phyloP scores from a whole-genome alignment of 306 rosid genomes.

The Quercus glauca region DNA sequence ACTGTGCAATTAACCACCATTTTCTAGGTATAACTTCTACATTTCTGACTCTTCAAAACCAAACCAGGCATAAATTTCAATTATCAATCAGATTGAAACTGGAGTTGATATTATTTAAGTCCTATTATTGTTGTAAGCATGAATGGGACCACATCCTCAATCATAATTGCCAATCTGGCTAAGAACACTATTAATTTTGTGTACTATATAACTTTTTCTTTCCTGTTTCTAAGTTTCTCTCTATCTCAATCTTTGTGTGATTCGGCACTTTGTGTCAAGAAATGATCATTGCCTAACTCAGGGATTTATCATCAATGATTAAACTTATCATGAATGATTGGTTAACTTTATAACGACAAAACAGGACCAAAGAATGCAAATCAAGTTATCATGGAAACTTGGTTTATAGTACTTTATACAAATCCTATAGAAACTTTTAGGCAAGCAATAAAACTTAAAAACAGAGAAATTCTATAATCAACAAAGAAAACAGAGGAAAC shows the following conservation, averaged over 20 bases:
- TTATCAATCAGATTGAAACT: background rate
- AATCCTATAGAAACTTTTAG: background rate
- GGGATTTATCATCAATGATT: background rate
- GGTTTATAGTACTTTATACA: background rate
- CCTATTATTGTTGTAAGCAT: background rate
- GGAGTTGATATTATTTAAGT: background rate
- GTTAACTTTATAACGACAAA: background rate
- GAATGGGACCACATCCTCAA: background rate
- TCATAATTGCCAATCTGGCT: background rate
- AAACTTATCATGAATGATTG: background rate
- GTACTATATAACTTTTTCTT: background rate
- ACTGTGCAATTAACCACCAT: background rate
- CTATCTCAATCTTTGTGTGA: background rate
- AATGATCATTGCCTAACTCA: background rate
- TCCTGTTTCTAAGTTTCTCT: background rate
- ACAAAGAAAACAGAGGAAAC: background rate
- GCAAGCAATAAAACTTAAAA: background rate
- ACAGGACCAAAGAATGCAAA: too few species aligned
- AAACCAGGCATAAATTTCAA: background rate
- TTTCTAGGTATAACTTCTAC: background rate
- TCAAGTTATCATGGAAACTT: too few species aligned
- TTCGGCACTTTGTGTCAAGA: background rate
- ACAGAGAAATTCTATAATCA: background rate
- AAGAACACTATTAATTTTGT: background rate
- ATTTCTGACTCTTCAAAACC: background rate